phyloP scores from a whole-genome alignment of 1,284 basidiomycete genomes.

The Trichosporon asahii region DNA sequence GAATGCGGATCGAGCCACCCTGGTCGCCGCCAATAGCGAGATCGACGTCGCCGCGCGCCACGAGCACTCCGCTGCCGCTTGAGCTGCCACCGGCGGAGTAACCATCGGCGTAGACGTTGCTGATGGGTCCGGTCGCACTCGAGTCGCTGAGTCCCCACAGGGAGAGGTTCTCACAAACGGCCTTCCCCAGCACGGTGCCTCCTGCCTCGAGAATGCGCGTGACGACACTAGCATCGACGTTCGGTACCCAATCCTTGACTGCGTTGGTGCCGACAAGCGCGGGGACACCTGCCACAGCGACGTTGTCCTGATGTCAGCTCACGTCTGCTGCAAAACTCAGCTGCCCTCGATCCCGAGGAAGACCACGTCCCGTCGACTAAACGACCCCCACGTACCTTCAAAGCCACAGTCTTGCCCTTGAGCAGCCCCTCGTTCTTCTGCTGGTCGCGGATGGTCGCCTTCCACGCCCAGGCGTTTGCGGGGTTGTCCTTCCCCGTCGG shows the following conservation, averaged over 20 bases:
- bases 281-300: constrained; percentile 35
- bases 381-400: constrained; percentile 28
- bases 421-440: constrained; percentile 19
- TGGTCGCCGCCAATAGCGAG: constrained; percentile 58
- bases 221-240: constrained; percentile 54
- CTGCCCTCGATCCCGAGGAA: neutral
- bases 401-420: constrained; percentile 33
- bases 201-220: constrained; percentile 56
- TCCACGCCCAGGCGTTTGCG: constrained; percentile 37
- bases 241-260: constrained; percentile 31
- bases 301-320: constrained; percentile 27
- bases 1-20: constrained; percentile 55
- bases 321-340: neutral
- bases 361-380: neutral
- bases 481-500: constrained; percentile 28
- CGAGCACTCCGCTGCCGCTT: constrained; percentile 55
- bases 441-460: constrained; percentile 19
- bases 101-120: constrained; percentile 55
- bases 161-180: constrained; percentile 47
- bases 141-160: constrained; percentile 30
- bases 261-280: constrained; percentile 37
- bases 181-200: constrained; percentile 53
- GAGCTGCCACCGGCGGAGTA: constrained; percentile 56
- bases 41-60: constrained; percentile 53
- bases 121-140: constrained; percentile 43